These are phyloP conservation scores for Phlegmacium glaucopus DNA, from an alignment of 768 basidiomycete species.

Conservation along the genomic window DNA sequence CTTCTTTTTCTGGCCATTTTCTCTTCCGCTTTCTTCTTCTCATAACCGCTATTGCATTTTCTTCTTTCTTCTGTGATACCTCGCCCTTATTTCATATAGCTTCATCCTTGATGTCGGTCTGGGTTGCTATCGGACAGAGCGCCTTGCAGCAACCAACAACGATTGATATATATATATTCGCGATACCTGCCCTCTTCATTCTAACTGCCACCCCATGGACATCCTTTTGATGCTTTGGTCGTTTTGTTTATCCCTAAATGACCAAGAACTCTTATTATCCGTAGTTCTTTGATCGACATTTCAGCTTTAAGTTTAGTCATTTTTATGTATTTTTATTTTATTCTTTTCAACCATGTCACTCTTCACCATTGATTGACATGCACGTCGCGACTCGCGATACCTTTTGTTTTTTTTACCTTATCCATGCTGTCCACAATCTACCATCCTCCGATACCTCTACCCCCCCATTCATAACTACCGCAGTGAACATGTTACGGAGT, in stretches of 20 bases:
- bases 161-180: no score
- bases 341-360: not conserved
- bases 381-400: no score
- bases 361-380: no score
- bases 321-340: not conserved
- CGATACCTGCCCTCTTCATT: not conserved
- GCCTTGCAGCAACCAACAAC: no score
- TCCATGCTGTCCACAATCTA: no score
- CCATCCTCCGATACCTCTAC: no score
- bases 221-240: not conserved
- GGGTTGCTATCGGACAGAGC: not conserved
- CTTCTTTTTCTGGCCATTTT: not conserved
- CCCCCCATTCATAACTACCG: no score
- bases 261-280: not conserved
- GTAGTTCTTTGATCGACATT: no score
- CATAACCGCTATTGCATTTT: not conserved
- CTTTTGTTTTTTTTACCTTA: no score
- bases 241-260: not conserved
- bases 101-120: not conserved
- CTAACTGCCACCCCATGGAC: not conserved
- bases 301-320: not conserved
- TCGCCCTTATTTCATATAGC: not conserved
- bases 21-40: not conserved
- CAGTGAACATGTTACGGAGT: no score
- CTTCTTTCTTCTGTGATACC: not conserved